phyloP scores from a whole-genome alignment of 805 yeast species.

The Maudiozyma bulderi region DNA sequence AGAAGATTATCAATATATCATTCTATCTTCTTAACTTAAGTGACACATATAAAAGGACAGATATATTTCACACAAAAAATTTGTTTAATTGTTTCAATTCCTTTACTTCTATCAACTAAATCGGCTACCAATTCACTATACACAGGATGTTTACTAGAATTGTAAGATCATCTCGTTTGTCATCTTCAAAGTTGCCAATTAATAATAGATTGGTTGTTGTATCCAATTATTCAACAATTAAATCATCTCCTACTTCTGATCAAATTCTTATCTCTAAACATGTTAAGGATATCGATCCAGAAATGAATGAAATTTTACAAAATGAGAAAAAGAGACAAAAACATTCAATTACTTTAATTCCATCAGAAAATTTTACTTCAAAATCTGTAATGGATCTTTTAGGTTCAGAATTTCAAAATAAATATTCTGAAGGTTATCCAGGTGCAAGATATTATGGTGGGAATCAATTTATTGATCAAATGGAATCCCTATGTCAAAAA shows the following conservation, averaged over 20 bases:
- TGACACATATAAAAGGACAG: background rate
- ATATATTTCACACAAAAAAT: too few relatives aligned
- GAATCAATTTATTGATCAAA: constrained; percentile 86
- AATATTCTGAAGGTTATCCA: constrained; percentile 97
- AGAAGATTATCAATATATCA: too few relatives aligned
- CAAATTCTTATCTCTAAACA: constrained; percentile 45
- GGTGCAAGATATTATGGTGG: constrained; percentile 98
- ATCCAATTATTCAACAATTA: background rate
- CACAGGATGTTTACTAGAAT: background rate
- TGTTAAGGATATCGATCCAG: constrained; percentile 70
- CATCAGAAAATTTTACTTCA: constrained; percentile 94
- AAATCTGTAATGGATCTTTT: constrained; percentile 87
- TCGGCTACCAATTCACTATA: background rate
- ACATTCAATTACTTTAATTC: constrained; percentile 84
- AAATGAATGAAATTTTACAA: constrained; percentile 67
- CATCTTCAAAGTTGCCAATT: background rate
- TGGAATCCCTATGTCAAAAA: constrained; percentile 81
- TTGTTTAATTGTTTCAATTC: background rate
- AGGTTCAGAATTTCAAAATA: constrained; percentile 95
- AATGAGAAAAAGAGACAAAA: constrained; percentile 79
- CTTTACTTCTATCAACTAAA: background rate
- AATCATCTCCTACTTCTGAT: constrained; percentile 2
- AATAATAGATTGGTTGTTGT: background rate
- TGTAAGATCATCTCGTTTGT: background rate
- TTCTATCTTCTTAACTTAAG: background rate